A percentile compares a stretch with the other conserved stretches of the same genome.
Evolutionary conservation across 83 land plant genomes (phyloP).

Genomic region (Larix sibirica): DNA sequence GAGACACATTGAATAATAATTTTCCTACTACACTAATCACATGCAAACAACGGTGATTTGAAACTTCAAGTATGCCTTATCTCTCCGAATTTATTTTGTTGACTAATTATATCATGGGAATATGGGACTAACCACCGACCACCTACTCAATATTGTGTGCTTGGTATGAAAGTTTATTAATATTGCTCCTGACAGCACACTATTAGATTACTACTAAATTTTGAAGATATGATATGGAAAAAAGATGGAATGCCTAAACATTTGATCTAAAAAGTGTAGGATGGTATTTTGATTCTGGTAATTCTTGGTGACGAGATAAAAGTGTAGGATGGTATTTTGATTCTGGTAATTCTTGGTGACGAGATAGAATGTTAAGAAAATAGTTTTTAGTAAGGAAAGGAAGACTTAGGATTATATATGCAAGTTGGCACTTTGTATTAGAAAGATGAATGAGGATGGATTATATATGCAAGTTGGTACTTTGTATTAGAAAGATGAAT

Average conservation of each 20-base stretch:
- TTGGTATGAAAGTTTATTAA: conserved; percentile 40
- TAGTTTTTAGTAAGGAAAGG: conserved; percentile 33
- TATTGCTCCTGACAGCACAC: conserved; percentile 41
- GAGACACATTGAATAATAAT: conserved; percentile 15
- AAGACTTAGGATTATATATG: conserved; percentile 48
- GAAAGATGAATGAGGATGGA: conserved; percentile 28
- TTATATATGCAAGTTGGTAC: too few relatives aligned
- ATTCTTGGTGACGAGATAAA: conserved; percentile 38
- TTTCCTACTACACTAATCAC: too few relatives aligned
- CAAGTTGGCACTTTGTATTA: conserved; percentile 23
- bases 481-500: too few relatives aligned
- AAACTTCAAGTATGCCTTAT: too few relatives aligned
- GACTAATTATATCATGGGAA: too few relatives aligned
- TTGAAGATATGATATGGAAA: conserved; percentile 51
- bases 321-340: conserved; percentile 27
- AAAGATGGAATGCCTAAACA: conserved; percentile 52
- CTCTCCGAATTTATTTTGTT: too few relatives aligned
- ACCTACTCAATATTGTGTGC: too few relatives aligned
- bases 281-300: conserved; percentile 26
- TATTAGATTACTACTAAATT: conserved; percentile 17
- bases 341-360: conserved; percentile 29
- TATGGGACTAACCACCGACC: too few relatives aligned
- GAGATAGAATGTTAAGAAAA: conserved; percentile 41
- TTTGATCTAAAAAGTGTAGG: conserved; percentile 40
- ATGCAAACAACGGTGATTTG: too few relatives aligned